Conservation (phyloP, 169 alveolate species). For the Plasmodium billcollinsi region DNA sequence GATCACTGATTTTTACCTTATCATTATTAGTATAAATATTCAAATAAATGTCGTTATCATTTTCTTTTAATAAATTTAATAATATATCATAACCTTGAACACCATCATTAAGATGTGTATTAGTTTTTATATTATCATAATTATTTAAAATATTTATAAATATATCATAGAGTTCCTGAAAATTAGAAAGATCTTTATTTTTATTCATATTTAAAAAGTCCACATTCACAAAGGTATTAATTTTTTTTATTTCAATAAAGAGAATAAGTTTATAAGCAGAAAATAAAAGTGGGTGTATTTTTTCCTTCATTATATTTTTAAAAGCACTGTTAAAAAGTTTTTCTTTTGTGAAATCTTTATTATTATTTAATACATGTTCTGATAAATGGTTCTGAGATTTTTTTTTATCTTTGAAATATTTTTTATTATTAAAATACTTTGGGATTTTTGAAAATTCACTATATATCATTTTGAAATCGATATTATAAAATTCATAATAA, state of each 20-base stretch:
- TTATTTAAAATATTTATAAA: slow-evolving; percentile 25
- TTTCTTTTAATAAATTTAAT: background rate
- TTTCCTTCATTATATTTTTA: slow-evolving; percentile 48
- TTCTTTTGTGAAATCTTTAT: slow-evolving; percentile 10
- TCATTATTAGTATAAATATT: no score
- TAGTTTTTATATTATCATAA: background rate
- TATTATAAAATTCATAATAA: slow-evolving; percentile 42
- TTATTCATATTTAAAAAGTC: slow-evolving; percentile 10
- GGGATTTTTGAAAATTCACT: slow-evolving; percentile 26
- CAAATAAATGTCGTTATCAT: no score
- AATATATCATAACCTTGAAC: background rate
- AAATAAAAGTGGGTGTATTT: slow-evolving; percentile 62
- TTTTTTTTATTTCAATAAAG: slow-evolving; percentile 63
- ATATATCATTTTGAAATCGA: slow-evolving; percentile 24
- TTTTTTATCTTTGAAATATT: slow-evolving; percentile 11
- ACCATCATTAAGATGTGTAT: background rate
- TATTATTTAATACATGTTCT: background rate
- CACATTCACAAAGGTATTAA: slow-evolving; percentile 15
- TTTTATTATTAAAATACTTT: background rate
- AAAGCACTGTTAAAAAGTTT: slow-evolving; percentile 34
- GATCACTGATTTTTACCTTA: no score
- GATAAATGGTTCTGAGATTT: slow-evolving; percentile 7
- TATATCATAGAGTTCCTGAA: slow-evolving; percentile 11
- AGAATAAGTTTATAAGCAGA: slow-evolving; percentile 50
- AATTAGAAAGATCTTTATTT: slow-evolving; percentile 1